Percentiles rank a stretch among this genome's conserved stretches.
Evolutionary conservation across 306 rosid genomes (phyloP).

Genomic region (Glycyrrhiza uralensis): DNA sequence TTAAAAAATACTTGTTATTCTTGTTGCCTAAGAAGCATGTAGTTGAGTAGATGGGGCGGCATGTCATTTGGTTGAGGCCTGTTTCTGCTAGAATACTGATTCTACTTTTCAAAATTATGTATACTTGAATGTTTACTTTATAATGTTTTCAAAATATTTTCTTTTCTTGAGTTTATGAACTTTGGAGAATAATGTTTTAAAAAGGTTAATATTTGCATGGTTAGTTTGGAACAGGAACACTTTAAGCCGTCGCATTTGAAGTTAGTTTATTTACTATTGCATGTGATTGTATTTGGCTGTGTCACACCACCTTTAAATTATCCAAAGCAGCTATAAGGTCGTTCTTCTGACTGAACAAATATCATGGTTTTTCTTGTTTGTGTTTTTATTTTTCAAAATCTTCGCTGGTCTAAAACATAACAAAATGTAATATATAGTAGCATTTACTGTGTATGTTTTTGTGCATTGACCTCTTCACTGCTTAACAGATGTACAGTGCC

Average conservation of each 20-base stretch:
- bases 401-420: neutral
- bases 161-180: conserved; percentile 5
- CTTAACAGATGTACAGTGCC: conserved; percentile 29
- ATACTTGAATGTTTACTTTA: too few species aligned
- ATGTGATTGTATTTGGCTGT: neutral
- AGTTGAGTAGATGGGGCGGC: neutral
- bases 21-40: neutral
- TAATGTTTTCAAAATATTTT: conserved; percentile 13
- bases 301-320: neutral
- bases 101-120: neutral
- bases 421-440: neutral
- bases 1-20: neutral
- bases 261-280: neutral
- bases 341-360: neutral
- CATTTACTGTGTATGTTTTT: neutral
- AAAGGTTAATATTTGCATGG: neutral
- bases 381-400: neutral
- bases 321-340: neutral
- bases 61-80: neutral
- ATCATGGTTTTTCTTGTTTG: neutral
- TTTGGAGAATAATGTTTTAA: neutral
- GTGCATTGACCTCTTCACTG: conserved; percentile 7
- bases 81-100: neutral
- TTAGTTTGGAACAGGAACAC: neutral
- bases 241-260: neutral